A percentile compares a stretch with the other conserved stretches of the same genome.
These are phyloP conservation scores for Colletotrichum navitas DNA, from an alignment of 2,329 filamentous ascomycete genomes.

Conservation along the genomic window DNA sequence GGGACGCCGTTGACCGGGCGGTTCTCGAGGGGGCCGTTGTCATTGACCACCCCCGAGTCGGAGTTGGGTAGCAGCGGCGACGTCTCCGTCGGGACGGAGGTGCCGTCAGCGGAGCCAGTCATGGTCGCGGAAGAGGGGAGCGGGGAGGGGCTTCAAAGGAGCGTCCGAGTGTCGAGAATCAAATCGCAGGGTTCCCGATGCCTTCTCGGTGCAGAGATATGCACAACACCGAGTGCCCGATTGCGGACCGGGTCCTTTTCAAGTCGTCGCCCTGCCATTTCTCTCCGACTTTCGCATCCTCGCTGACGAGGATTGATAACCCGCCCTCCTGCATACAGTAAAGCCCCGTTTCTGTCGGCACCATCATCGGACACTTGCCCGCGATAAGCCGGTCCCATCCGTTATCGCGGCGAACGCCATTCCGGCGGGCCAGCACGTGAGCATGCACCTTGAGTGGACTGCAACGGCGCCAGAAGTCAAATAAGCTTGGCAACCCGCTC, in stretches of 20 bases:
- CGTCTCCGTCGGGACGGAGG: constrained; percentile 43
- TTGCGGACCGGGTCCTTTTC: background rate
- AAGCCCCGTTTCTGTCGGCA: constrained; percentile 28
- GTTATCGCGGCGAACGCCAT: constrained; percentile 31
- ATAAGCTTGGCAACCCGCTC: constrained; percentile 21
- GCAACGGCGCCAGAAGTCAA: constrained; percentile 23
- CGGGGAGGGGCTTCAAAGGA: background rate
- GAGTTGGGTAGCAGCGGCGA: constrained; percentile 47
- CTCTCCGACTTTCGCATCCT: constrained; percentile 3
- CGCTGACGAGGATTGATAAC: constrained; percentile 17
- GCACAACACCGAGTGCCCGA: background rate
- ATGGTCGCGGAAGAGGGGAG: constrained; percentile 4
- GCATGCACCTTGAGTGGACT: constrained; percentile 1
- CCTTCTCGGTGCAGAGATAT: background rate
- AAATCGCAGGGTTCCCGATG: background rate
- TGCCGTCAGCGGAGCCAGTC: constrained; percentile 29
- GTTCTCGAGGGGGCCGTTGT: constrained; percentile 16
- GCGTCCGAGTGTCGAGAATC: background rate
- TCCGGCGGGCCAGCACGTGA: constrained; percentile 24
- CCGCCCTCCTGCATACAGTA: constrained; percentile 27
- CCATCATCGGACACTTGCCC: constrained; percentile 32
- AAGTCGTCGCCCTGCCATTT: constrained; percentile 5
- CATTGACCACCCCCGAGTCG: constrained; percentile 22
- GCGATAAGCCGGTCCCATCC: constrained; percentile 24
- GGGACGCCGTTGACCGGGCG: constrained; percentile 35